Percentiles rank a stretch among this genome's conserved stretches.
These are phyloP conservation scores for Vitis rotundifolia DNA, from an alignment of 164 flowering plant genomes.

Conservation along the genomic window DNA sequence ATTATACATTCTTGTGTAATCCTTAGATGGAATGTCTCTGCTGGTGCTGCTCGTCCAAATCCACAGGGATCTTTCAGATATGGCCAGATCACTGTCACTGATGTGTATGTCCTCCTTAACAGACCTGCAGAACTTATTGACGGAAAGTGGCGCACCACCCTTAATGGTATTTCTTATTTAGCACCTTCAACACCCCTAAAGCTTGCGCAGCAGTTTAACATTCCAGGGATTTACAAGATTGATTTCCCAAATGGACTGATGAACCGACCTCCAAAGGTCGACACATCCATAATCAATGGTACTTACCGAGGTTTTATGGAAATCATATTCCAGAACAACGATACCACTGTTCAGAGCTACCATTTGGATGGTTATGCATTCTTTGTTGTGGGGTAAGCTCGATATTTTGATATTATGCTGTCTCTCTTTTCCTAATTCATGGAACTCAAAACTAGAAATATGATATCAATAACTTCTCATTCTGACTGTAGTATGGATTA, in stretches of 20 bases:
- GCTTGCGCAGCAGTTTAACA: conserved; percentile 77
- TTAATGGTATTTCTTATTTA: conserved; percentile 80
- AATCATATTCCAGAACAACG: conserved; percentile 87
- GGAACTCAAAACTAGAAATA: not conserved
- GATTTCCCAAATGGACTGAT: conserved; percentile 80
- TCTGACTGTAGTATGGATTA: conserved; percentile 75
- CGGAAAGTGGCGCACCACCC: conserved; percentile 73
- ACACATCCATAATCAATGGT: conserved; percentile 86
- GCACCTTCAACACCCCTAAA: conserved; percentile 82
- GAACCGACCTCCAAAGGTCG: conserved; percentile 79
- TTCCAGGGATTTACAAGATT: conserved; percentile 80
- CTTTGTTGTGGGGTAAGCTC: conserved; percentile 92
- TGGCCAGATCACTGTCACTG: conserved; percentile 85
- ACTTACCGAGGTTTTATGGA: conserved; percentile 84
- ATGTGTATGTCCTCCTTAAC: conserved; percentile 69
- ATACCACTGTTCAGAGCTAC: conserved; percentile 71
- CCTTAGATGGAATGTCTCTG: conserved; percentile 85
- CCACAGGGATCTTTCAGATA: conserved; percentile 96
- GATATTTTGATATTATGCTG: not conserved
- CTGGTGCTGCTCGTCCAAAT: conserved; percentile 97
- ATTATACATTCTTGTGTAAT: conserved; percentile 4
- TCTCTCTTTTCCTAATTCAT: not conserved
- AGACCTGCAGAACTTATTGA: conserved; percentile 75
- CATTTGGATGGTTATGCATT: conserved; percentile 96
- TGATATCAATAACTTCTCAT: conserved; percentile 3